Conservation (phyloP, 1,284 basidiomycete genomes). For the Meira nashicola region DNA sequence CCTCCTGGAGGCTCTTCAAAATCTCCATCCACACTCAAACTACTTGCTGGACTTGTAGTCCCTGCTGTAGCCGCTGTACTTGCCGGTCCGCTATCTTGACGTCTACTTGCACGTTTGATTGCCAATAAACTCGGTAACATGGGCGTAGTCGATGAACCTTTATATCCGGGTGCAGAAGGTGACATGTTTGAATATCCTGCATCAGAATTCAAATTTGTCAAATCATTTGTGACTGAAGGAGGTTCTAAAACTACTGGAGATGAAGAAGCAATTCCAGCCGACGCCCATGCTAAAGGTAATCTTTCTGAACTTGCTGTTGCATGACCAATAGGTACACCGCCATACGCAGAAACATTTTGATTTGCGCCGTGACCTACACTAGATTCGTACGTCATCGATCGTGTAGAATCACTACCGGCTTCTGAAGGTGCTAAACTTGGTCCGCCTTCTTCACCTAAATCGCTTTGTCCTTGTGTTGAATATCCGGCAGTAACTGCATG, state of each 20-base stretch:
- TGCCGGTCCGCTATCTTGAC: slow-evolving; percentile 31
- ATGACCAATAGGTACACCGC: slow-evolving; percentile 5
- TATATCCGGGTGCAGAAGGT: slow-evolving; percentile 15
- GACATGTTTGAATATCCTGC: slow-evolving; percentile 30
- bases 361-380: background rate
- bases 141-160: slow-evolving; percentile 16
- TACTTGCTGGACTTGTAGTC: slow-evolving; percentile 24
- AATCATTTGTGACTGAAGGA: background rate
- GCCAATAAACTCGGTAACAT: slow-evolving; percentile 24
- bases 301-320: background rate
- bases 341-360: slow-evolving; percentile 7
- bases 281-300: background rate
- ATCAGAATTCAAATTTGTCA: slow-evolving; percentile 42
- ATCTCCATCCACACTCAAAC: slow-evolving; percentile 6
- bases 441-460: background rate
- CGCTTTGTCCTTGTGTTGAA: background rate
- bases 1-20: slow-evolving; percentile 1
- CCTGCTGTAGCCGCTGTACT: slow-evolving; percentile 40
- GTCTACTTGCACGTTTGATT: slow-evolving; percentile 18
- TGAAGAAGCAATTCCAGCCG: background rate
- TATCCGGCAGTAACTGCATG: background rate
- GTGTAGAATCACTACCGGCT: slow-evolving; percentile 26
- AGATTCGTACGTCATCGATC: slow-evolving; percentile 11
- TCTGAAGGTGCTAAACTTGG: slow-evolving; percentile 33
- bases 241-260: background rate